Percentiles rank a stretch among this genome's conserved stretches.
Evolutionary conservation across 129 eudicot genomes (phyloP).

Genomic region (Arctium lappa): DNA sequence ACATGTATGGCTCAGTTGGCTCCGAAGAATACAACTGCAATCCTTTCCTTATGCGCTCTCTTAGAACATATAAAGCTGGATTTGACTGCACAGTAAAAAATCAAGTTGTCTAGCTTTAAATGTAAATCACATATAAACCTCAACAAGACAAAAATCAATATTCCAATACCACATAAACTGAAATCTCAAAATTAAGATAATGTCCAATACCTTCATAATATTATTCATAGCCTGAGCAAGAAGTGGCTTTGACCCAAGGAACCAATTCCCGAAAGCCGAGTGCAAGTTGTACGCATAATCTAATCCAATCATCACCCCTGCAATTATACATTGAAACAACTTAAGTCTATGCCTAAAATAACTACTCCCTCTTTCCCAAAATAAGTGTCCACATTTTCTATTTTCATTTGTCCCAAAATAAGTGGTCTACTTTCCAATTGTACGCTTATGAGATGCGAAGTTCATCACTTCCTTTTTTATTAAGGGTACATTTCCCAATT

Average conservation of each 20-base stretch:
- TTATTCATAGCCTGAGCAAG: slow-evolving; percentile 99
- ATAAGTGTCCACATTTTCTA: neutral
- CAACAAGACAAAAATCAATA: neutral
- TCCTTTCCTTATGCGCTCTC: slow-evolving; percentile 96
- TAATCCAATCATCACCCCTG: slow-evolving; percentile 97
- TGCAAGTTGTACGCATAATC: slow-evolving; percentile 98
- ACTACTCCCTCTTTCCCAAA: neutral
- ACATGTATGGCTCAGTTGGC: slow-evolving; percentile 95
- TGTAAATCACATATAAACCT: neutral
- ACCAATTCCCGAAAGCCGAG: slow-evolving; percentile 99
- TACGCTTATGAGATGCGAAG: neutral
- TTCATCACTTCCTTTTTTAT: neutral
- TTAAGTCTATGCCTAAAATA: neutral
- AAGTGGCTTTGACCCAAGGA: slow-evolving; percentile 95
- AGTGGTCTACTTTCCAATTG: neutral
- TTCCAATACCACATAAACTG: neutral
- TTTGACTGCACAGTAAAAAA: slow-evolving; percentile 71
- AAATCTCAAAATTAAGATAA: neutral
- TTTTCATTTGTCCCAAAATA: neutral
- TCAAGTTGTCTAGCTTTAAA: neutral
- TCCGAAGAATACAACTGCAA: slow-evolving; percentile 95
- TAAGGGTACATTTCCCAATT: neutral
- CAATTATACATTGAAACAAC: slow-evolving; percentile 5
- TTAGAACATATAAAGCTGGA: slow-evolving; percentile 91
- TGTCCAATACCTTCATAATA: slow-evolving; percentile 78